These are phyloP conservation scores for Penicillium sp. DNA, from an alignment of 2,329 filamentous ascomycete species.

Conservation along the genomic window DNA sequence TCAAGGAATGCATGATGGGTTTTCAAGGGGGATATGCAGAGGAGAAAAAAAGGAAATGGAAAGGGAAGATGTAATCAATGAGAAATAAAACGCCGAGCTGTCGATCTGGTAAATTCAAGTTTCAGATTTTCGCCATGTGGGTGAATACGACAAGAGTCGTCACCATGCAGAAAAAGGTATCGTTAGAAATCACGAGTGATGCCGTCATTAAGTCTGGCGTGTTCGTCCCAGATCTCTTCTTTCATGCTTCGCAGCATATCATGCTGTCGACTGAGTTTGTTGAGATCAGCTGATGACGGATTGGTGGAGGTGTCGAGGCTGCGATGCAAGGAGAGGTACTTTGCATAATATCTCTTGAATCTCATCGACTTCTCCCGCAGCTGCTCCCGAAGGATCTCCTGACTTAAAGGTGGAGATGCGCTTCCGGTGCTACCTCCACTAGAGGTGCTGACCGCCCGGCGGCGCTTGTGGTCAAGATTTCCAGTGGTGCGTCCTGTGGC, in stretches of 20 bases:
- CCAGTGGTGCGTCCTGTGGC: slow-evolving; percentile 30
- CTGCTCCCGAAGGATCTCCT: slow-evolving; percentile 37
- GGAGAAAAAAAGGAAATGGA: slow-evolving; percentile 1
- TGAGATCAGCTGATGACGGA: slow-evolving; percentile 51
- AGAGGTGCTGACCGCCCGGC: slow-evolving; percentile 36
- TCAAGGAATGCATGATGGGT: not conserved
- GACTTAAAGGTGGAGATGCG: slow-evolving; percentile 39
- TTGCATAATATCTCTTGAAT: slow-evolving; percentile 59
- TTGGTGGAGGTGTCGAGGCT: slow-evolving; percentile 39
- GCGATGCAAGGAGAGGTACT: slow-evolving; percentile 57
- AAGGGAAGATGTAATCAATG: slow-evolving; percentile 4
- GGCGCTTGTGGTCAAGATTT: slow-evolving; percentile 44
- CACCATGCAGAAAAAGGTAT: slow-evolving; percentile 16
- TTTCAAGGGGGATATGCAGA: slow-evolving; percentile 7
- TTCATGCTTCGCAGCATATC: slow-evolving; percentile 56
- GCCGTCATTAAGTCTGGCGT: slow-evolving; percentile 35
- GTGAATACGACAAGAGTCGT: slow-evolving; percentile 2
- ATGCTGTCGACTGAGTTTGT: slow-evolving; percentile 55
- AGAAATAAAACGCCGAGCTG: slow-evolving; percentile 9
- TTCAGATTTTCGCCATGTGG: slow-evolving; percentile 11
- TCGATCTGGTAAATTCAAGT: slow-evolving; percentile 5
- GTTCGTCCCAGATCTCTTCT: slow-evolving; percentile 53
- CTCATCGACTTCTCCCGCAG: slow-evolving; percentile 41
- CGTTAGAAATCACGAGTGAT: slow-evolving; percentile 12
- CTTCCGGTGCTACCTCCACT: slow-evolving; percentile 44